Base-by-base conservation (phyloP, 192 early-diverging fungal species). In the Rhizophagus prolifer region DNA sequence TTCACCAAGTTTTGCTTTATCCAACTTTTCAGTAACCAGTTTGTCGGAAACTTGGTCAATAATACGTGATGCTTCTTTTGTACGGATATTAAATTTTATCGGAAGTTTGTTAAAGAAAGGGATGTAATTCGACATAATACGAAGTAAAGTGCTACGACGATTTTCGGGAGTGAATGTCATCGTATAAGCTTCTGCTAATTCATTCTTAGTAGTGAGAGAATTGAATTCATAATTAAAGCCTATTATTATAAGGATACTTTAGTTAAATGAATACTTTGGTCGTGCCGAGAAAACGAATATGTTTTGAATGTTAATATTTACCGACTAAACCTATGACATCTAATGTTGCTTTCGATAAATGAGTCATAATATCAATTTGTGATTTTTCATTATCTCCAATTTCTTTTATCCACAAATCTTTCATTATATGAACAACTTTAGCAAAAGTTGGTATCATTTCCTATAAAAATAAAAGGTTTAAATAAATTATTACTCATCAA, bases 201-300 rank as follows among this genome's bases (percentile, higher is more conserved):
- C 81, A 30, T 81, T 85, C 21, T 82, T 36, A 1, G 78, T 50
- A 1, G 83, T 81, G 4, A 86, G 41, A 10, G 85, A 72, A 38
- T 85, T 76, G 60, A 87, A 85, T 44, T 87, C 77, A 61, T 85
- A 79, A 5, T 86, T 84, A 68, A 89, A 86, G 1, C 86, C 84
- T 78, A 61, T 44, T 8, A 31, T 54, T 19, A 68, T 10, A 44
- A 13, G 16, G 9, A 36, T 34, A 34, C 31, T 2, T 34, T 34
- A 34, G 36, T 38, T 38, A 38, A 38, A 0, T 38, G 36, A 38
- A 38, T 0, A 38, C 7, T 38, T 38, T 38, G 36, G 3, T 31
- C 31, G 3, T 31, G 31, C 31, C 31, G 31, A 31, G 31, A 31
- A 31, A 6, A 44, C 19, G 41, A 61, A 10, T 1, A 30, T 65